Percentiles rank a stretch among this genome's conserved stretches.
phyloP scores from a whole-genome alignment of 176 grass and related monocot species.

The Zoysia japonica region DNA sequence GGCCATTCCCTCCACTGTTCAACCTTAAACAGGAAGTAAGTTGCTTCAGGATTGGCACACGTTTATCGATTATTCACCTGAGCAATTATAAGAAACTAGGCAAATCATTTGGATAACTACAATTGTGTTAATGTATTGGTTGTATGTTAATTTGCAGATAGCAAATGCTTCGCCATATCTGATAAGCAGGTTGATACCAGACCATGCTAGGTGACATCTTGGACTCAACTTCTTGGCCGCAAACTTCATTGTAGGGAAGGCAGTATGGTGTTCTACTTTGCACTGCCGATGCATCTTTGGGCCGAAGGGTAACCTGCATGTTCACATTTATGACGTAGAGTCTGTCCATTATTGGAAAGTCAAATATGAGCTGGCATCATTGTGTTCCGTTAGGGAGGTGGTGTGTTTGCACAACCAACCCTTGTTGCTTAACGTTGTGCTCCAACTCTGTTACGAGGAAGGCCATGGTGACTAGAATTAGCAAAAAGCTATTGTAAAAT shows the following conservation, averaged over 20 bases:
- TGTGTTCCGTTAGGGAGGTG: conserved; percentile 35
- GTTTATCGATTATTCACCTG: not conserved
- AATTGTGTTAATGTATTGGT: not conserved
- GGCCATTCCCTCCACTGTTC: conserved; percentile 67
- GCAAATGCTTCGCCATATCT: conserved; percentile 74
- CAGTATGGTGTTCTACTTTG: conserved; percentile 19
- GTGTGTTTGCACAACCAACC: conserved; percentile 33
- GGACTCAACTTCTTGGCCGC: conserved; percentile 51
- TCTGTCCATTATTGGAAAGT: conserved; percentile 59
- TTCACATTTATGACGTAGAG: conserved; percentile 54
- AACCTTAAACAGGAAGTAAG: conserved; percentile 85
- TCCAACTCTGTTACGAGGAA: conserved; percentile 24
- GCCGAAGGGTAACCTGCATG: conserved; percentile 42
- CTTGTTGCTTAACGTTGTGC: conserved; percentile 38
- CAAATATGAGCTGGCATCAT: conserved; percentile 38
- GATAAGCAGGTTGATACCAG: conserved; percentile 81
- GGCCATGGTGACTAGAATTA: conserved; percentile 12
- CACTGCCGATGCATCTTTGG: conserved; percentile 19
- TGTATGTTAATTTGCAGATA: conserved; percentile 53
- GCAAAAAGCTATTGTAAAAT: conserved; percentile 21
- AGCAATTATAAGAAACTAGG: not conserved
- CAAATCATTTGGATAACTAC: not conserved
- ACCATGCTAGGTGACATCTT: conserved; percentile 66
- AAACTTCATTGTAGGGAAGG: conserved; percentile 39
- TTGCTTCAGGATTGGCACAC: conserved; percentile 23